Evolutionary conservation across 2,329 filamentous ascomycete genomes (phyloP), one percentile per base, ranked within the genome.

Genomic region (Ascochyta koolunga): DNA sequence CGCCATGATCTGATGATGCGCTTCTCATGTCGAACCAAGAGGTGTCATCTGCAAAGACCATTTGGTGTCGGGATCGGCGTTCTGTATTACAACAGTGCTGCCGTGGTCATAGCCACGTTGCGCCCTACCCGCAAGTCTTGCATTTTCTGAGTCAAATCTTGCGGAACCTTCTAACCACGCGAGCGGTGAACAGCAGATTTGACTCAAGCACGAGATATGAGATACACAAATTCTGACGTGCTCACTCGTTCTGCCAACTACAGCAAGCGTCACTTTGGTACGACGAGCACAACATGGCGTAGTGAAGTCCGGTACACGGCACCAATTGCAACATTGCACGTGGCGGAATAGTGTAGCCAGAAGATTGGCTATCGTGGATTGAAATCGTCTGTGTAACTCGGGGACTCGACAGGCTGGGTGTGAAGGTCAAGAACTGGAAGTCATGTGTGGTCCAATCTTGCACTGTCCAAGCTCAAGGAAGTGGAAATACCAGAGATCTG

Each of bases 31-130:
- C 8, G 15, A 35, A 35, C 25, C 11, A 13, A 33, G 15, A 22
- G 7, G n/a, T 27, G n/a, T 8, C 18, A 9, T 19, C 1, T 40
- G 8, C 8, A 11, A 11, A 10, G 8, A 18, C 8, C 10, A 3
- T 31, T 39, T 19, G 13, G 21, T 18, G 29, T 8, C 27, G 5
- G 33, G 24, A 31, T 18, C 41, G 31, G 33, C 40, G 45, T 53
- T 51, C 19, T 21, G 54, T 59, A 15, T 25, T 31, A 60, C 60
- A 42, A n/a, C 24, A 24, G 24, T 44, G 41, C 48, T 50, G 56
- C 43, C 50, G 50, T 56, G 50, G 22, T 11, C 38, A n/a, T 32
- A 50, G 57, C 62, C 60, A 66, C 60, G 58, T 64, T 61, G 60
- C 41, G 41, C 37, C 46, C 29, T 31, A 44, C 25, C 42, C 37